Conservation (phyloP, 2,329 filamentous ascomycete genomes). For the Fusarium odoratissimum region DNA sequence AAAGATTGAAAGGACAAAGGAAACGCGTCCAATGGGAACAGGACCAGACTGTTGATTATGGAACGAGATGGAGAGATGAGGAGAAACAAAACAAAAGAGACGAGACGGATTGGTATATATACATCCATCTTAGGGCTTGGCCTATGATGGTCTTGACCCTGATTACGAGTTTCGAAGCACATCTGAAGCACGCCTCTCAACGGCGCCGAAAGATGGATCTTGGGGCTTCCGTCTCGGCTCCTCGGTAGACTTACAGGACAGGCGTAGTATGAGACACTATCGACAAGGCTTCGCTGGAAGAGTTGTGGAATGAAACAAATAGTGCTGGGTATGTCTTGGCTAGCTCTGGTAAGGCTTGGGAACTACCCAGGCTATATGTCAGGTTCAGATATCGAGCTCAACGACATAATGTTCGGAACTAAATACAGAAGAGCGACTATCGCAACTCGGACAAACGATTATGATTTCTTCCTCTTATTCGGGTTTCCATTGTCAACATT, state of each 20-base stretch:
- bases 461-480: neutral
- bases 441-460: neutral
- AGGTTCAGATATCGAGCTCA: constrained; percentile 1
- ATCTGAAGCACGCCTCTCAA: constrained; percentile 42
- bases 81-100: constrained; percentile 39
- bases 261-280: constrained; percentile 33
- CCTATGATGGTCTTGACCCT: constrained; percentile 3
- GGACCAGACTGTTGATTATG: constrained; percentile 41
- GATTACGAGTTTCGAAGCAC: constrained; percentile 34
- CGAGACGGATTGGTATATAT: constrained; percentile 51
- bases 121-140: neutral
- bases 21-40: constrained; percentile 39
- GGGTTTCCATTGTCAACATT: neutral
- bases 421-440: neutral
- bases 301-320: constrained; percentile 26
- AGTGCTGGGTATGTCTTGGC: constrained; percentile 25
- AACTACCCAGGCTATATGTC: constrained; percentile 21
- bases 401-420: neutral
- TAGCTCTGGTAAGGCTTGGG: constrained; percentile 17
- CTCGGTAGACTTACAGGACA: constrained; percentile 15
- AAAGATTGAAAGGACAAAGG: constrained; percentile 45
- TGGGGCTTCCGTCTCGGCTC: constrained; percentile 40
- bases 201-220: constrained; percentile 30
- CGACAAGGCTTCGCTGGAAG: constrained; percentile 20
- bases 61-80: constrained; percentile 36